Evolutionary conservation across 345 rosid species (phyloP).

Genomic region (Excoecaria agallocha): DNA sequence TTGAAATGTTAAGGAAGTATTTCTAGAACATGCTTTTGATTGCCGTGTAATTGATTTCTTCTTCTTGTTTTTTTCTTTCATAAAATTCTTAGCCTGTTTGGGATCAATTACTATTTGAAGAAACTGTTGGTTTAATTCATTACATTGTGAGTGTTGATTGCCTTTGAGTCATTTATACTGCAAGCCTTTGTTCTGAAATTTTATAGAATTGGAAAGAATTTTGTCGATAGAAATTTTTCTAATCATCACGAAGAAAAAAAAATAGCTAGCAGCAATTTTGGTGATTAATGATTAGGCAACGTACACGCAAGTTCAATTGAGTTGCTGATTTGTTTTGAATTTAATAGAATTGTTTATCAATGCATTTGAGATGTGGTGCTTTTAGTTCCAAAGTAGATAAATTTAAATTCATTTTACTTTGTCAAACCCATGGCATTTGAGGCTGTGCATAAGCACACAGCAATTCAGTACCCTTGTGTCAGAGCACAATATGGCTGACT

Average conservation of each 20-base stretch:
- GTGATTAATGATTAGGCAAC: not conserved
- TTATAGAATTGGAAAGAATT: not conserved
- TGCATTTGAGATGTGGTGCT: not conserved
- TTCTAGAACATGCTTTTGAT: not conserved
- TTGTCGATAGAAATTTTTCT: not conserved
- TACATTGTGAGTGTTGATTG: not conserved
- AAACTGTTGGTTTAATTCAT: not conserved
- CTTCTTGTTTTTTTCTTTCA: not conserved
- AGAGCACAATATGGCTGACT: too few species aligned
- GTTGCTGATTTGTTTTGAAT: not conserved
- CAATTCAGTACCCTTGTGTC: too few species aligned
- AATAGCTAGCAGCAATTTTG: not conserved
- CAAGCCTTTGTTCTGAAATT: not conserved
- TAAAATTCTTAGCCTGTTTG: not conserved
- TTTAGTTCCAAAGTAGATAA: not conserved
- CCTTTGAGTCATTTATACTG: not conserved
- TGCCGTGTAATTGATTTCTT: not conserved
- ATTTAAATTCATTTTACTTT: too few species aligned
- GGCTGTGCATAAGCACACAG: too few species aligned
- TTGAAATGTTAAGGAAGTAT: too few species aligned
- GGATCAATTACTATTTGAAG: not conserved
- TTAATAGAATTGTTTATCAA: not conserved
- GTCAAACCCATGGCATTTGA: too few species aligned
- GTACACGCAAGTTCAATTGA: not conserved
- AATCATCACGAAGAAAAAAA: not conserved